phyloP scores from a whole-genome alignment of 1,284 basidiomycete species.

The Boletus austroedulis region DNA sequence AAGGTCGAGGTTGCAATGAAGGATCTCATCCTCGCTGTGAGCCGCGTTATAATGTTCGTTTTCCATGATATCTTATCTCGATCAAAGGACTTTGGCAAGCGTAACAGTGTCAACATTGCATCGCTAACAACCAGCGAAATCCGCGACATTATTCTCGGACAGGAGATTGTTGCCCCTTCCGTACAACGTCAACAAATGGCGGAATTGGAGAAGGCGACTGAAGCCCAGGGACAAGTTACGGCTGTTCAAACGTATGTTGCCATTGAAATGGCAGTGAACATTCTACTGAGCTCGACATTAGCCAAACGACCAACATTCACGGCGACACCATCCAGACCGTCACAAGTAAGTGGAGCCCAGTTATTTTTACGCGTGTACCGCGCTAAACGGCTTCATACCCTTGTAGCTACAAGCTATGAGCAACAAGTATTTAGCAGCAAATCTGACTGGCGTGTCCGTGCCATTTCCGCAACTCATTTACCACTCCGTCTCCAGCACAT shows the following conservation, averaged over 20 bases:
- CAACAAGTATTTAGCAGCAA: conserved; percentile 97
- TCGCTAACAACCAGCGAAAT: conserved; percentile 96
- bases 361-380: neutral
- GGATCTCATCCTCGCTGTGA: conserved; percentile 83
- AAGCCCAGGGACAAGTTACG: conserved; percentile 93
- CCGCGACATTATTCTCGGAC: conserved; percentile 93
- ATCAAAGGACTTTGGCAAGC: conserved; percentile 90
- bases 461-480: conserved; percentile 94
- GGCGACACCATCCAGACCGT: conserved; percentile 96
- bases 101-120: conserved; percentile 98
- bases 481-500: conserved; percentile 96
- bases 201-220: conserved; percentile 94
- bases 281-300: conserved; percentile 31
- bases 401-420: conserved; percentile 89
- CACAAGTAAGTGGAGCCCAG: conserved; percentile 62
- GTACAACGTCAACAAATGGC: conserved; percentile 99
- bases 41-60: conserved; percentile 21
- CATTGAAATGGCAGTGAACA: neutral
- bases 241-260: conserved; percentile 81
- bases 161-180: conserved; percentile 92
- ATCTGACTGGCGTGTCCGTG: conserved; percentile 98
- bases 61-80: conserved; percentile 5
- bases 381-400: conserved; percentile 12
- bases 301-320: conserved; percentile 94
- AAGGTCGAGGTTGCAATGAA: conserved; percentile 98